A percentile compares a stretch with the other conserved stretches of the same genome.
Conservation (phyloP, 176 grass and related monocot genomes). For the Aegilops longissima region DNA sequence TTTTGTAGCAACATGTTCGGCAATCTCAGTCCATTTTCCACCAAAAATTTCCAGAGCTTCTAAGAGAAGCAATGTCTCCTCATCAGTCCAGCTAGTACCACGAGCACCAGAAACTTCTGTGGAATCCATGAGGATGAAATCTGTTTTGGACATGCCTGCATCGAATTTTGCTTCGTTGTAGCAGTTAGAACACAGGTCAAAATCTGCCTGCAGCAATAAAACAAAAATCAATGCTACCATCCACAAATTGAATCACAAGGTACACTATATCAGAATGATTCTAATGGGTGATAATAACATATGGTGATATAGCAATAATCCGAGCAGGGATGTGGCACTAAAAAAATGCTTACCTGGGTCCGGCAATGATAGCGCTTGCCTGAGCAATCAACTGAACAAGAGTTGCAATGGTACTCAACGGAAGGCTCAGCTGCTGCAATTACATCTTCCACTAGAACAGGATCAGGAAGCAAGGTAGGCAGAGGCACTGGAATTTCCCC, state of each 20-base stretch:
- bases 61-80: conserved; percentile 93
- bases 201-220: conserved; percentile 84
- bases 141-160: conserved; percentile 78
- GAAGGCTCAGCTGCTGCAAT: conserved; percentile 68
- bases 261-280: conserved; percentile 10
- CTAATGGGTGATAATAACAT: background rate
- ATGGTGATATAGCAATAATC: conserved; percentile 6
- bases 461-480: conserved; percentile 64
- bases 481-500: conserved; percentile 40
- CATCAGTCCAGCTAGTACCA: conserved; percentile 97
- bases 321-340: background rate
- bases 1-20: conserved; percentile 99
- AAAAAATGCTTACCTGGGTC: conserved; percentile 66
- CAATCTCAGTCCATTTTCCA: conserved; percentile 97
- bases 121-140: conserved; percentile 99
- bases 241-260: conserved; percentile 3
- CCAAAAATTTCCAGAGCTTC: conserved; percentile 98
- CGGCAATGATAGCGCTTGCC: conserved; percentile 89
- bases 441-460: conserved; percentile 67
- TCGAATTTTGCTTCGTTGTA: conserved; percentile 89
- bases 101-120: conserved; percentile 79
- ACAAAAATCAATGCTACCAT: conserved; percentile 14
- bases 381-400: conserved; percentile 96
- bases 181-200: conserved; percentile 93
- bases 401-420: conserved; percentile 98